These are phyloP conservation scores for Bryoerythrophyllum caledonicum DNA, from an alignment of 225 moss, liverwort and hornwort species.

Conservation along the genomic window DNA sequence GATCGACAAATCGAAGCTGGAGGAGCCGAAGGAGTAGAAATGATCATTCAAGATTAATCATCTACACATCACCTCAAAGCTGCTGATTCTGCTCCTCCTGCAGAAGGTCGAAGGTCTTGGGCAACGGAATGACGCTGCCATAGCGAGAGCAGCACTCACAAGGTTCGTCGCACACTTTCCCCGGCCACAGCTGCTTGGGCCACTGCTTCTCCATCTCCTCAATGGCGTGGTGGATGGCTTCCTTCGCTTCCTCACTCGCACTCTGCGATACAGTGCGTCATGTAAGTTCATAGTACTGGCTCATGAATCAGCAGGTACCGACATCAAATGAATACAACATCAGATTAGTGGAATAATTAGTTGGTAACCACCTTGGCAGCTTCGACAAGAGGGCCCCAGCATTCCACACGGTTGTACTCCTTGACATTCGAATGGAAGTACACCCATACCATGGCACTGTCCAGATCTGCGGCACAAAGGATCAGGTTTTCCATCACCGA, in stretches of 20 bases:
- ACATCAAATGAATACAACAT: not conserved
- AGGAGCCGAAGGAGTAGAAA: not conserved
- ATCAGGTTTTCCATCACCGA: not conserved
- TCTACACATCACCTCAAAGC: not conserved
- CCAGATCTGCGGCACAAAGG: conserved; percentile 38
- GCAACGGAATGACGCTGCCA: conserved; percentile 34
- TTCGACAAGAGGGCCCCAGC: conserved; percentile 71
- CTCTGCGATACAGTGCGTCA: conserved; percentile 15
- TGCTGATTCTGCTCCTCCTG: conserved; percentile 31
- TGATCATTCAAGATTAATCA: not conserved
- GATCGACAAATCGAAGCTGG: conserved; percentile 34
- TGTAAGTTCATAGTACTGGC: not conserved
- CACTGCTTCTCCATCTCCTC: conserved; percentile 42
- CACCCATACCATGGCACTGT: conserved; percentile 63
- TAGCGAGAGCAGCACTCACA: conserved; percentile 35
- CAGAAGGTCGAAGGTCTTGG: conserved; percentile 37
- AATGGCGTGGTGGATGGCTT: conserved; percentile 43
- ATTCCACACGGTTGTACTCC: conserved; percentile 66
- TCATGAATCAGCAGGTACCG: not conserved
- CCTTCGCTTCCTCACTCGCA: conserved; percentile 39
- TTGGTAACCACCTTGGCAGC: conserved; percentile 52
- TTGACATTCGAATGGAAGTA: conserved; percentile 72
- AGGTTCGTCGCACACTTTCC: conserved; percentile 29
- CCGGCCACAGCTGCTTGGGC: conserved; percentile 37
- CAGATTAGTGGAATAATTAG: not conserved